Conservation (phyloP, 2,329 filamentous ascomycete species). For the Volutella citrinella region DNA sequence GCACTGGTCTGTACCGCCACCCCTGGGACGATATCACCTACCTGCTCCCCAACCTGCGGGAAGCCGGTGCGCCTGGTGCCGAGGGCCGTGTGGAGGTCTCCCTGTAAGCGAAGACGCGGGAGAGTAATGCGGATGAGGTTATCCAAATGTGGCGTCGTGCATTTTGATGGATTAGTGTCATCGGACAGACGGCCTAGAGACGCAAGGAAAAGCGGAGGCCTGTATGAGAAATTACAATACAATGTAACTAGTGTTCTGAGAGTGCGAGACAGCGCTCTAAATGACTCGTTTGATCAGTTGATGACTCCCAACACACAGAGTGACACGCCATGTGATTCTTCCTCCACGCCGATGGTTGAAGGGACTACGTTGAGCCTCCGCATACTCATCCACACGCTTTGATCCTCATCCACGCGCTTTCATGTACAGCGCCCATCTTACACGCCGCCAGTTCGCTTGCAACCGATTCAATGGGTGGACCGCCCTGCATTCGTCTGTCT, state of each 20-base stretch:
- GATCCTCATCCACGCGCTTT: no score
- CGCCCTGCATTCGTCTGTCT: no score
- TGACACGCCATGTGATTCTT: no score
- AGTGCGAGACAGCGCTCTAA: slow-evolving; percentile 29
- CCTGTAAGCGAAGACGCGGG: slow-evolving; percentile 48
- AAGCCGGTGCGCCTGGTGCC: slow-evolving; percentile 66
- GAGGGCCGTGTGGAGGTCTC: slow-evolving; percentile 90
- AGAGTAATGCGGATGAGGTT: slow-evolving; percentile 25
- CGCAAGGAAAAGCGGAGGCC: slow-evolving; percentile 26
- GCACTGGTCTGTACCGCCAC: slow-evolving; percentile 97
- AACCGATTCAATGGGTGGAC: no score
- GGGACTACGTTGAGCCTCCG: no score
- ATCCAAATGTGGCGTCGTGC: slow-evolving; percentile 28
- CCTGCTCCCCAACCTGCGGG: slow-evolving; percentile 76
- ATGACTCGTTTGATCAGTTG: slow-evolving; percentile 28
- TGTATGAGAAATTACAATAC: slow-evolving; percentile 37
- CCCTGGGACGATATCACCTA: slow-evolving; percentile 99
- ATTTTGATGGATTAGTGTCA: slow-evolving; percentile 32
- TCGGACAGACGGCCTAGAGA: slow-evolving; percentile 16
- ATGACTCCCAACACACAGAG: slow-evolving; percentile 19
- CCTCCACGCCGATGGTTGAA: no score
- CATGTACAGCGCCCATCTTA: no score
- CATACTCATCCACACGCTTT: no score
- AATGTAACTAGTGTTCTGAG: slow-evolving; percentile 34
- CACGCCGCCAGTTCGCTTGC: no score